phyloP scores from a whole-genome alignment of 116 monocot species.

The Iris pallida region DNA sequence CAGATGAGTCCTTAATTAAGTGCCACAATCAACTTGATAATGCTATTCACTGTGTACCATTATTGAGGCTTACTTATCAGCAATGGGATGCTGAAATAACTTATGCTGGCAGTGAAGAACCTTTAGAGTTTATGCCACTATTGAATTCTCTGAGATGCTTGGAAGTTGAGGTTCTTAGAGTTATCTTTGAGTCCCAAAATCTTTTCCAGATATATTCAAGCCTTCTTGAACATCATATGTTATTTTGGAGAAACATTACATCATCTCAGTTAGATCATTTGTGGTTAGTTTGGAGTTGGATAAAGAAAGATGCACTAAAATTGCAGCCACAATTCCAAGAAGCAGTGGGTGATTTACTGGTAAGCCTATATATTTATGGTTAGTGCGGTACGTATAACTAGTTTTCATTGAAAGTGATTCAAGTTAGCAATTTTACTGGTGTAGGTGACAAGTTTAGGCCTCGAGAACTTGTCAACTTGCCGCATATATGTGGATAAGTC shows the following conservation, averaged over 20 bases:
- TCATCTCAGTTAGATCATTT: slow-evolving; percentile 29
- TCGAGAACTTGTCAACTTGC: slow-evolving; percentile 27
- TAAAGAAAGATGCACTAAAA: slow-evolving; percentile 60
- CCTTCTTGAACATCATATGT: slow-evolving; percentile 68
- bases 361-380: slow-evolving; percentile 17
- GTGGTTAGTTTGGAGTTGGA: slow-evolving; percentile 51
- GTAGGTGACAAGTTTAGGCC: slow-evolving; percentile 35
- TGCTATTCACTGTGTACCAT: slow-evolving; percentile 39
- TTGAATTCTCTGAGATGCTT: slow-evolving; percentile 48
- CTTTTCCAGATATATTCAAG: slow-evolving; percentile 36
- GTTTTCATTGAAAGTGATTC: background rate
- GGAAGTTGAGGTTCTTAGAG: slow-evolving; percentile 52
- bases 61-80: slow-evolving; percentile 50
- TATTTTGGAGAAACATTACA: slow-evolving; percentile 58
- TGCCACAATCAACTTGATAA: slow-evolving; percentile 24
- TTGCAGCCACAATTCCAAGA: slow-evolving; percentile 43
- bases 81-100: slow-evolving; percentile 68
- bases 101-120: slow-evolving; percentile 9
- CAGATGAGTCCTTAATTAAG: slow-evolving; percentile 11
- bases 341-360: slow-evolving; percentile 38
- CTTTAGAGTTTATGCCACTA: slow-evolving; percentile 18
- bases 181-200: slow-evolving; percentile 33
- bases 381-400: background rate
- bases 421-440: slow-evolving; percentile 6
- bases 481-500: slow-evolving; percentile 32